phyloP scores from a whole-genome alignment of 2,329 filamentous ascomycete species.

The Apiospora kogelbergensis region DNA sequence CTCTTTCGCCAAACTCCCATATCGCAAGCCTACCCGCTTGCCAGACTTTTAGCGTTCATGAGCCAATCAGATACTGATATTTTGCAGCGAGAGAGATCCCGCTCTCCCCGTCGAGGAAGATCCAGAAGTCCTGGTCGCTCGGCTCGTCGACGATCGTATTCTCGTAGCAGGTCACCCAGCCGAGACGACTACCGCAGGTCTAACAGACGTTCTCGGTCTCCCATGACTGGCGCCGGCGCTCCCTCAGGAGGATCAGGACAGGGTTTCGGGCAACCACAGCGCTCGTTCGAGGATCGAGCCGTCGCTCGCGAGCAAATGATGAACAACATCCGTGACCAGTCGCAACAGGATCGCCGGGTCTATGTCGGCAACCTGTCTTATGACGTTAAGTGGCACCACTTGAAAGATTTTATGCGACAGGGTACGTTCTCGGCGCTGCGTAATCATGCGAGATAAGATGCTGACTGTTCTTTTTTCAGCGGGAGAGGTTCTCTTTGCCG shows the following conservation, averaged over 20 bases:
- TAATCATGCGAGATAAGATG: conserved; percentile 21
- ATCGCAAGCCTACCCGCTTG: conserved; percentile 10
- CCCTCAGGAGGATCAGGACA: conserved; percentile 65
- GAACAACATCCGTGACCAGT: conserved; percentile 88
- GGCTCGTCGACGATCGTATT: conserved; percentile 73
- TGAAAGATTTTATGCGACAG: conserved; percentile 99
- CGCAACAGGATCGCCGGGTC: conserved; percentile 97
- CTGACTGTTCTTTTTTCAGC: conserved; percentile 58
- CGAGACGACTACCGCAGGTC: conserved; percentile 74
- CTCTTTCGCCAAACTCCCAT: neutral
- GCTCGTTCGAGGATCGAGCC: conserved; percentile 81
- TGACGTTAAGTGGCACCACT: conserved; percentile 99
- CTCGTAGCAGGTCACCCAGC: conserved; percentile 76
- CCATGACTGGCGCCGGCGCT: conserved; percentile 76
- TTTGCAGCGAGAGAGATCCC: conserved; percentile 77
- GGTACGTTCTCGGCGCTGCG: conserved; percentile 58
- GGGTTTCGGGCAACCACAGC: conserved; percentile 66
- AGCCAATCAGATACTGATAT: conserved; percentile 30
- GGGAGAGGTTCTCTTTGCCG: conserved; percentile 98
- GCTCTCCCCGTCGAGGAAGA: conserved; percentile 75
- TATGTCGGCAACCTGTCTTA: conserved; percentile 99
- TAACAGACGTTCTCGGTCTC: conserved; percentile 75
- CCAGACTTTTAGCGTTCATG: conserved; percentile 15
- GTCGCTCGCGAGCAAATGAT: conserved; percentile 93
- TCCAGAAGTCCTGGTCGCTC: conserved; percentile 78